Base-by-base conservation (phyloP, 352 stramenopile genomes). In the Pythium pyrilobum region DNA sequence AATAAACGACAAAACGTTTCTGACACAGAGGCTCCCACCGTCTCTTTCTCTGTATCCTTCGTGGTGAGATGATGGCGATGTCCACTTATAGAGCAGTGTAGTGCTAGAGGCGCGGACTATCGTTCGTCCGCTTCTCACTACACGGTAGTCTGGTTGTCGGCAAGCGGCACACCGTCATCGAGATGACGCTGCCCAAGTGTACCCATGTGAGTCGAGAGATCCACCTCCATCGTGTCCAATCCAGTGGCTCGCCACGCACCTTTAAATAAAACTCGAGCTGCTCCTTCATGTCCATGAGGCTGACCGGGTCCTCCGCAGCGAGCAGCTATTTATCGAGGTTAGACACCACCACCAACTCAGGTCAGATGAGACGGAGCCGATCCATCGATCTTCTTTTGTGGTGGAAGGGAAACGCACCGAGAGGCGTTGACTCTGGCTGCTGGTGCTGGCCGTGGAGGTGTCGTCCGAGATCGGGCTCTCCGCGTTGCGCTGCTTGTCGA, bases 181-280 rank as follows among this genome's bases (percentile, higher is more conserved):
- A 66, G 44, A 32, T 66, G 58, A 37, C 58, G 58, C 58, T 66
- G 21, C 9, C n/a, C n/a, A n/a, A n/a, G n/a, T n/a, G n/a, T n/a
- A n/a, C n/a, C n/a, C n/a, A n/a, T n/a, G n/a, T n/a, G n/a, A n/a
- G n/a, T n/a, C n/a, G n/a, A n/a, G n/a, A n/a, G n/a, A n/a, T n/a
- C n/a, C n/a, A n/a, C n/a, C n/a, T n/a, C n/a, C n/a, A n/a, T n/a
- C n/a, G n/a, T n/a, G n/a, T n/a, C n/a, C n/a, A n/a, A n/a, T n/a
- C n/a, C n/a, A n/a, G n/a, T n/a, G n/a, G n/a, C n/a, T n/a, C n/a
- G 4, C 20, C 3, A 56, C 64, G 18, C 54, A 92, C 81, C 72
- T 92, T 89, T 67, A 92, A 79, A 74, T 90, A 92, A 60, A 77
- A 92, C 64, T 89, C 75, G n/a, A 92, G 60, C 32, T 92, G 79